Percentiles rank a stretch among this genome's conserved stretches.
These are phyloP conservation scores for Ogataea naganishii DNA, from an alignment of 805 yeast genomes.

Conservation along the genomic window DNA sequence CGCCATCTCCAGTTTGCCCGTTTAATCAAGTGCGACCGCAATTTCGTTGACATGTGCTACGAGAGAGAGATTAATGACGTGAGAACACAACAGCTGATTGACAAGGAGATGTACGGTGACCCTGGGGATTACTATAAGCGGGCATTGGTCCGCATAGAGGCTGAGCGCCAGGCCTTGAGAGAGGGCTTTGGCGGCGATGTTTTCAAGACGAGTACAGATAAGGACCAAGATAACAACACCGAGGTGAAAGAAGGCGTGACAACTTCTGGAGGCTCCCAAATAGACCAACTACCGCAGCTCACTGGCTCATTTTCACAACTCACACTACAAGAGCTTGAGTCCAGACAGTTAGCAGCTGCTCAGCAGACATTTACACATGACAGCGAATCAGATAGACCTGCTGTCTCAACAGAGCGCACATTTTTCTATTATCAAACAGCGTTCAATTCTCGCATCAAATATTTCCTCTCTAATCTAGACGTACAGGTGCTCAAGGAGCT, in stretches of 20 bases:
- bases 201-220: too few species aligned
- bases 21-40: constrained; percentile 55
- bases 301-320: too few species aligned
- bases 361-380: too few species aligned
- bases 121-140: constrained; percentile 42
- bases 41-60: constrained; percentile 45
- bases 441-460: constrained; percentile 57
- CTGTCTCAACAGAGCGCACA: too few species aligned
- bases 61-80: constrained; percentile 53
- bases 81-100: constrained; percentile 41
- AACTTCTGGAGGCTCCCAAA: too few species aligned
- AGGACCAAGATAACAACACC: too few species aligned
- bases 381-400: too few species aligned
- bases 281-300: too few species aligned
- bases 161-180: constrained; percentile 31
- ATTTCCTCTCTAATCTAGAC: constrained; percentile 72
- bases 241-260: too few species aligned
- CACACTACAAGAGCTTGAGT: too few species aligned
- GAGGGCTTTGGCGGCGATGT: constrained; percentile 25
- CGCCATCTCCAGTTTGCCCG: constrained; percentile 46
- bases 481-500: constrained; percentile 58
- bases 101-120: constrained; percentile 51
- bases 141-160: constrained; percentile 50
- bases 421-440: constrained; percentile 75
- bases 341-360: too few species aligned